Base-by-base conservation (phyloP, 768 basidiomycete species). In the Lentinula sp. region DNA sequence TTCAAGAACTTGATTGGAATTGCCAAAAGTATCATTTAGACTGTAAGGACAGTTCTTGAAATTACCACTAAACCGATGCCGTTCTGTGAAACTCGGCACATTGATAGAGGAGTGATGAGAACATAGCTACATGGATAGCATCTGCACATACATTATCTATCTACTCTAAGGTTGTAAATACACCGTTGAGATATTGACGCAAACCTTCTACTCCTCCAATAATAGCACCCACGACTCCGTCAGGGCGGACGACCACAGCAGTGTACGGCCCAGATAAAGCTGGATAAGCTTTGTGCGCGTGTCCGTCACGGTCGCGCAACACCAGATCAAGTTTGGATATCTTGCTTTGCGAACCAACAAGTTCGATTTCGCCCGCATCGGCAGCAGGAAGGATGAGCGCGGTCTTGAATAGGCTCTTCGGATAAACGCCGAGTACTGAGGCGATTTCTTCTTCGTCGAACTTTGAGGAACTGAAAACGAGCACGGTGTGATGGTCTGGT, bases 221-320 rank as follows among this genome's bases (percentile, higher is more conserved):
- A 5, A 71, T 64, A 2, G 68, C 68, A 3, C 68, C 67, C n/a
- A 69, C 54, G 31, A 65, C 62, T 3, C 63, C 62, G 60, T 69
- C 68, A 1, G 68, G 68, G 10, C 67, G 63, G 11, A 67, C 64
- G 15, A 74, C 59, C 13, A 70, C 60, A 5, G 69, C 61, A 16
- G 37, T 87, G 84, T 83, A 88, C 84, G 61, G 82, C 80, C 67
- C 71, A 82, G 18, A 84, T 81, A 0, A 76, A 80, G 70, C 63
- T 11, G 40, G 51, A 51, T 73, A 73, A 4, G 51, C 61, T 6
- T 56, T 60, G 50, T 73, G 56, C 3, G 71, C 74, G 62, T 73
- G 65, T 6, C 67, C 68, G 13, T 67, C 59, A 8, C 45, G 10
- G 63, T 75, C 73, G 54, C 66, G 67, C 18, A 71, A 35, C 31